Evolutionary conservation across 2,329 filamentous ascomycete species (phyloP).

Genomic region (Nemania diffusa): DNA sequence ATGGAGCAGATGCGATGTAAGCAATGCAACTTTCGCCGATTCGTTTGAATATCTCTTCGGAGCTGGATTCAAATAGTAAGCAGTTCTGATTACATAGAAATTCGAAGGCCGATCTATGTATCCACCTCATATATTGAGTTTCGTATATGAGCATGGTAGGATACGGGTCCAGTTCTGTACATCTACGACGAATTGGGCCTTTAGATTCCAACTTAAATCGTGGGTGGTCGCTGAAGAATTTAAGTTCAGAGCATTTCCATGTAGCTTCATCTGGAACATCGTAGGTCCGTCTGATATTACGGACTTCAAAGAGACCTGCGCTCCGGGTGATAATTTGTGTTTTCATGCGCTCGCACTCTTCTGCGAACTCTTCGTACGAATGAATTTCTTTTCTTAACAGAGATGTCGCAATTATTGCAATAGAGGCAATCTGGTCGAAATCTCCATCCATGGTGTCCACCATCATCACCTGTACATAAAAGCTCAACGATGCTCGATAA

Average conservation of each 20-base stretch:
- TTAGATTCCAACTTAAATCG: not conserved
- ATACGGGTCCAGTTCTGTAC: conserved; percentile 4
- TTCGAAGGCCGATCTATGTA: conserved; percentile 33
- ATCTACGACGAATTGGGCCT: not conserved
- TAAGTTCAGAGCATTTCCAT: not conserved
- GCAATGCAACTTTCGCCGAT: conserved; percentile 4
- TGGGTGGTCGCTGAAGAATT: not conserved
- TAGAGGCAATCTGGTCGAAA: not conserved
- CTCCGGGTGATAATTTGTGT: conserved; percentile 13
- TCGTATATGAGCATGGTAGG: conserved; percentile 21
- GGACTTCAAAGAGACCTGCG: conserved; percentile 27
- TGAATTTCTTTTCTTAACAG: not conserved
- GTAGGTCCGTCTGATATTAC: not conserved
- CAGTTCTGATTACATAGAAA: conserved; percentile 11
- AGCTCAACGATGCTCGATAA: conserved; percentile 13
- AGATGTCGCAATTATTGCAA: conserved; percentile 7
- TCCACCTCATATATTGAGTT: conserved; percentile 1
- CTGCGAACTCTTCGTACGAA: conserved; percentile 22
- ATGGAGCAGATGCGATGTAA: conserved; percentile 10
- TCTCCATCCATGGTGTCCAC: not conserved
- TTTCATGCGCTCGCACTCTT: conserved; percentile 16
- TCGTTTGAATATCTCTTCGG: not conserved
- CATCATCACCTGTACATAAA: conserved; percentile 14
- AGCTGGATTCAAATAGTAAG: not conserved
- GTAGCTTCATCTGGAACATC: not conserved